Conservation (phyloP, 345 rosid species). For the Pistacia integerrima region DNA sequence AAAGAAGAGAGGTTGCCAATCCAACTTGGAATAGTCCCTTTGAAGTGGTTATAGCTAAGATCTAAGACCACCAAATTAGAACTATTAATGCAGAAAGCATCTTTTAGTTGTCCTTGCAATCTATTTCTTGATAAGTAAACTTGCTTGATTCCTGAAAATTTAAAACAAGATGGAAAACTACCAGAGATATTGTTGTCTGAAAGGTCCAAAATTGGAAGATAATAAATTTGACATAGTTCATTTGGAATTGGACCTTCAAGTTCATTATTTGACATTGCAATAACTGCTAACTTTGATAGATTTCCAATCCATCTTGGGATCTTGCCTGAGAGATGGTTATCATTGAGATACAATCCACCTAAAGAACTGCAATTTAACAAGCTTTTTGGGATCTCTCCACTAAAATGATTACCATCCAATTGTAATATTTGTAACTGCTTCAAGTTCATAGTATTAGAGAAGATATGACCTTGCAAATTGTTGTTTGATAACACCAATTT, state of each 20-base stretch:
- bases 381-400: background rate
- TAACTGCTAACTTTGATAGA: rapidly evolving
- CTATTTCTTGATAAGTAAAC: background rate
- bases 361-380: background rate
- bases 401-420: constrained; percentile 1
- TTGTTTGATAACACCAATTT: constrained; percentile 10
- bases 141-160: background rate
- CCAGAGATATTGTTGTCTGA: too few relatives aligned
- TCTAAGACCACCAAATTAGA: too few relatives aligned
- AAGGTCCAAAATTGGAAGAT: too few relatives aligned
- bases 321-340: constrained; percentile 12
- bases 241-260: too few relatives aligned
- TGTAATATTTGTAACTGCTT: background rate
- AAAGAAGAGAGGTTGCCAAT: too few relatives aligned
- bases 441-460: background rate
- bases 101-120: background rate
- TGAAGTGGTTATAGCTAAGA: too few relatives aligned
- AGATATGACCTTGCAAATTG: constrained; percentile 5
- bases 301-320: constrained; percentile 21
- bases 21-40: too few relatives aligned
- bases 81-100: too few relatives aligned
- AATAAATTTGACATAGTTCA: too few relatives aligned
- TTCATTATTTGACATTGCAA: background rate
- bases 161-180: too few relatives aligned
- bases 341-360: background rate